These are phyloP conservation scores for Endotrypanum monterogeii DNA, from an alignment of 208 protist species.

Conservation along the genomic window DNA sequence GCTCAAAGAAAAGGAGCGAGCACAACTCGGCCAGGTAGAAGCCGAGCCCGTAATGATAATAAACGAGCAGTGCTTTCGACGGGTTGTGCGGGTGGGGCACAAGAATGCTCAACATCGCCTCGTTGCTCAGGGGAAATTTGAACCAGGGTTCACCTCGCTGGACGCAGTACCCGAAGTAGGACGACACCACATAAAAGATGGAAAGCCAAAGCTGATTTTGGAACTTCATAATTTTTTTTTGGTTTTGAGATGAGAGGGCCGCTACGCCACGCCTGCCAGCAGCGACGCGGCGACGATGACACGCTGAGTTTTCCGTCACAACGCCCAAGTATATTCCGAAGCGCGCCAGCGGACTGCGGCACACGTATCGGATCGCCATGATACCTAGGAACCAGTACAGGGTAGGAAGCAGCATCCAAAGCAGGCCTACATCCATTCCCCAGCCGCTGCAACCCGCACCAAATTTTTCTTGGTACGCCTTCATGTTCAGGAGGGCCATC, in stretches of 20 bases:
- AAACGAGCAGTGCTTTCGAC: constrained; percentile 36
- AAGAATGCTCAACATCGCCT: constrained; percentile 36
- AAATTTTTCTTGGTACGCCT: constrained; percentile 25
- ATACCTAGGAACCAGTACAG: constrained; percentile 56
- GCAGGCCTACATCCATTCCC: constrained; percentile 46
- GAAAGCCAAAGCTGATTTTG: constrained; percentile 77
- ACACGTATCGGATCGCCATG: constrained; percentile 52
- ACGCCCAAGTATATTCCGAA: constrained; percentile 66
- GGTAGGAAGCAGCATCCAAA: constrained; percentile 32
- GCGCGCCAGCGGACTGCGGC: constrained; percentile 37
- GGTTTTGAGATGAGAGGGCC: constrained; percentile 34
- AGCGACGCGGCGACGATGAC: constrained; percentile 23
- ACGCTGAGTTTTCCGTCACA: constrained; percentile 40
- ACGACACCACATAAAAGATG: constrained; percentile 57
- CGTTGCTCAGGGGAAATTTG: constrained; percentile 43
- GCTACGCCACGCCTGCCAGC: constrained; percentile 29
- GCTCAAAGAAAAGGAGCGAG: constrained; percentile 55
- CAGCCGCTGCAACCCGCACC: constrained; percentile 32
- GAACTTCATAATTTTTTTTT: constrained; percentile 62
- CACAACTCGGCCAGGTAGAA: constrained; percentile 72
- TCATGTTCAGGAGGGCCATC: constrained; percentile 29
- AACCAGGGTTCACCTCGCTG: constrained; percentile 67
- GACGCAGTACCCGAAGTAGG: constrained; percentile 55
- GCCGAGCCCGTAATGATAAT: constrained; percentile 72
- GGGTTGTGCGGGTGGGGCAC: constrained; percentile 65